Conservation (phyloP, 495 filamentous ascomycete species). For the Trichoderma orchidacearum region DNA sequence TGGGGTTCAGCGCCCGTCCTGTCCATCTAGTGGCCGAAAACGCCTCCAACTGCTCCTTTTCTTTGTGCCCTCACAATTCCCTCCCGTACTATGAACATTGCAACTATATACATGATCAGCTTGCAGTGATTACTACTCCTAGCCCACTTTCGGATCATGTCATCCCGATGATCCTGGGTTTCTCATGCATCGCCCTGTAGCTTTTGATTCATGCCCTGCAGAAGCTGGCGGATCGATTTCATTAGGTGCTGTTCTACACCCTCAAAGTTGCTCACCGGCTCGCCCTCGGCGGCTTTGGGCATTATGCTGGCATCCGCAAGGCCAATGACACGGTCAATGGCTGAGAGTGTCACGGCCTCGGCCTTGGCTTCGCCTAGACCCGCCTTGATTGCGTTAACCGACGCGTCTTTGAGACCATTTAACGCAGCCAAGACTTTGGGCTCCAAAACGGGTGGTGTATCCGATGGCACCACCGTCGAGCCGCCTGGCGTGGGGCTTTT, state of each 20-base stretch:
- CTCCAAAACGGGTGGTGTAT: background rate
- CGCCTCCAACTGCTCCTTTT: background rate
- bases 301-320: slow-evolving; percentile 14
- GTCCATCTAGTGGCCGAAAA: background rate
- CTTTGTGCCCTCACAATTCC: background rate
- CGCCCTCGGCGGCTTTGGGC: background rate
- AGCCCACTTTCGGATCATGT: too few species aligned
- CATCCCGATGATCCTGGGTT: background rate
- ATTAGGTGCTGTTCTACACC: background rate
- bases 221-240: background rate
- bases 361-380: slow-evolving; percentile 13
- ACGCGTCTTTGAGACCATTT: slow-evolving; percentile 12
- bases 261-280: background rate
- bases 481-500: background rate
- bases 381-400: slow-evolving; percentile 11
- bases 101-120: background rate
- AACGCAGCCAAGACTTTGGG: background rate
- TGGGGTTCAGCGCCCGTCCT: background rate
- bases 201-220: background rate
- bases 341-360: slow-evolving; percentile 19
- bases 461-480: background rate
- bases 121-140: too few species aligned
- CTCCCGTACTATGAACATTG: background rate
- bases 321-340: slow-evolving; percentile 21
- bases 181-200: background rate